These are phyloP conservation scores for Dissophora globulifera DNA, from an alignment of 192 early-diverging fungal species.

Conservation along the genomic window DNA sequence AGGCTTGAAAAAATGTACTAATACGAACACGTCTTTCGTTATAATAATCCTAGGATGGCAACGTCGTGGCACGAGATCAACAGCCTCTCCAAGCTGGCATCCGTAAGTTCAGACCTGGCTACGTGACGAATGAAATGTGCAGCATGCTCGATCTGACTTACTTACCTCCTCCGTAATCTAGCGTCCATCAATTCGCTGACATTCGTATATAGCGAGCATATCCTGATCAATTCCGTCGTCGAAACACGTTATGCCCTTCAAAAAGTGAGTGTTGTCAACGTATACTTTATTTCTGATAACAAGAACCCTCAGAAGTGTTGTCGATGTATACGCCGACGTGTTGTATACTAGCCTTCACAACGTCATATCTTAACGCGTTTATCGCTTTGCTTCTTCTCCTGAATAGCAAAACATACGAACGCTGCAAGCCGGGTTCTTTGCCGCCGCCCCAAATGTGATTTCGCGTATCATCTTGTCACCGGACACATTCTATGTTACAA, in stretches of 20 bases:
- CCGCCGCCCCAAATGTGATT: constrained; percentile 6
- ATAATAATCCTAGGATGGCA: constrained; percentile 6
- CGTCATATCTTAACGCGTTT: too few relatives aligned
- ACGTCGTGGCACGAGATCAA: constrained; percentile 2
- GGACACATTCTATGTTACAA: constrained; percentile 32
- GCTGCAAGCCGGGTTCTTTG: constrained; percentile 11
- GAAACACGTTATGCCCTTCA: constrained; percentile 27
- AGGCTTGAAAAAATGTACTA: background rate
- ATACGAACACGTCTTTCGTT: background rate
- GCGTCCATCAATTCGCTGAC: constrained; percentile 45
- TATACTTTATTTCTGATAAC: too few relatives aligned
- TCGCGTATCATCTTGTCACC: constrained; percentile 26
- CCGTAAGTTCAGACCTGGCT: constrained; percentile 6
- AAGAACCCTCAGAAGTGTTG: too few relatives aligned
- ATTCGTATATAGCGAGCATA: constrained; percentile 39
- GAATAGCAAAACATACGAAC: constrained; percentile 32
- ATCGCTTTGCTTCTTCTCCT: too few relatives aligned
- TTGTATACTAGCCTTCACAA: too few relatives aligned
- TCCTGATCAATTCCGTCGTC: background rate
- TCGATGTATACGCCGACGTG: too few relatives aligned
- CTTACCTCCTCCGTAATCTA: background rate
- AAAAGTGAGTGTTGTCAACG: constrained; percentile 17
- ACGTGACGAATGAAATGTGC: background rate
- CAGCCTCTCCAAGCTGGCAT: constrained; percentile 22
- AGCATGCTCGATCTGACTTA: background rate